Base-by-base conservation (phyloP, 352 stramenopile species). In the Thalassiosira mediterranea region DNA sequence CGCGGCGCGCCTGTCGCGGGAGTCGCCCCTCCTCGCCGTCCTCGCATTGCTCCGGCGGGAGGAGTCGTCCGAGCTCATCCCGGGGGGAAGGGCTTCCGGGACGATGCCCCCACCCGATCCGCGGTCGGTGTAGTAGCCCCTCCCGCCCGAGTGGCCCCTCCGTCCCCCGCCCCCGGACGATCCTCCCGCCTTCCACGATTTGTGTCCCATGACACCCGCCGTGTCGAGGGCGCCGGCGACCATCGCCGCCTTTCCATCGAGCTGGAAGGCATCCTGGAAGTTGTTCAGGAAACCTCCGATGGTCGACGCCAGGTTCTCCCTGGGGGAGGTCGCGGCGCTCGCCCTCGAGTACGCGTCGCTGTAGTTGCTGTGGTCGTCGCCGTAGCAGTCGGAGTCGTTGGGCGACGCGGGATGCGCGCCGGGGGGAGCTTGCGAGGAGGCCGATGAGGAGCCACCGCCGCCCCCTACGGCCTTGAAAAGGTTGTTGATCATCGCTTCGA, bases 251-350 rank as follows among this genome's bases (percentile, higher is more conserved):
- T 38, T 42, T 19, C 49, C 61, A 38, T 52, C 28, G 21, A 34
- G 19, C 44, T 59, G 46, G 32, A 70, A 54, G 10, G 57, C 53
- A 28, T 52, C 31, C 34, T 72, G 63, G 48, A 72, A 63, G 38
- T 62, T 72, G 34, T 58, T 54, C 17, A 73, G 54, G 51, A 73
- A 21, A 21, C 63, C 63, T 15, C 48, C 48, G 10, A 72, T 48
- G 11, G 63, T 47, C 11, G 63, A 63, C 1, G 63, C 49, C 13
- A 72, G 63, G 29, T 34, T 48, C 23, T 58, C 23, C 23, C 54
- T 56, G 19, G 10, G 28, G 7, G 34, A 13, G 34, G 7, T 13
- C 7, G 34, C 7, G 34, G 7, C 34, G 7, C 7, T 42, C 34
- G 34, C 34, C 7, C 34, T 42, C 34, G 7, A 7, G 34, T 13